A percentile compares a stretch with the other conserved stretches of the same genome.
Conservation (phyloP, 352 stramenopile species). For the Pythium monospermum region DNA sequence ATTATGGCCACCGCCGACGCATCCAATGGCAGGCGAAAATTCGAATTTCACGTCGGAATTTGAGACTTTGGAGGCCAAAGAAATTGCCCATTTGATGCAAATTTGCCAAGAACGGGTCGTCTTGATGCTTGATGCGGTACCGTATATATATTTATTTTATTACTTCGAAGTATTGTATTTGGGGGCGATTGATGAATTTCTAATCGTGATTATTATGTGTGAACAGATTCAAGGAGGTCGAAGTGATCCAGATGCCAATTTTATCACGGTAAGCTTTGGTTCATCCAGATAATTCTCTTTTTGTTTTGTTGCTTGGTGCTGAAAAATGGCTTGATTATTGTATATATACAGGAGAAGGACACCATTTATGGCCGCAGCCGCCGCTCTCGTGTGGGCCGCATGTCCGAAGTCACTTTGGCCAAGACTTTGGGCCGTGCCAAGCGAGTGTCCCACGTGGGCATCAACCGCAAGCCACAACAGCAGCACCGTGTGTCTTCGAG, state of each 20-base stretch:
- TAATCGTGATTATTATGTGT: background rate
- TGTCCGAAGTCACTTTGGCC: constrained; percentile 1
- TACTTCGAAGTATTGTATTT: no score
- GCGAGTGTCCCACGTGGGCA: background rate
- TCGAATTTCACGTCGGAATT: constrained; percentile 59
- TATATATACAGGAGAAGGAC: background rate
- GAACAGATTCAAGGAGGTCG: constrained; percentile 60
- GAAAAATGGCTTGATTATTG: no score
- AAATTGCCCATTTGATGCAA: constrained; percentile 58
- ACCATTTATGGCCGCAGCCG: no score
- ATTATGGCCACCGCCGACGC: constrained; percentile 56
- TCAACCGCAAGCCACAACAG: constrained; percentile 9
- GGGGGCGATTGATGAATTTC: background rate
- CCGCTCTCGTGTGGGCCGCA: constrained; percentile 5
- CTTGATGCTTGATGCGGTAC: constrained; percentile 73
- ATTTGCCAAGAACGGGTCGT: constrained; percentile 69
- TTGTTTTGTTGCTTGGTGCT: no score
- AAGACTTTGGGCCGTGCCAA: constrained; percentile 6
- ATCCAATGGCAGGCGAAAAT: constrained; percentile 33
- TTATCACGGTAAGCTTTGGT: constrained; percentile 36
- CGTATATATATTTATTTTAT: no score
- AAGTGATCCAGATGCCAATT: constrained; percentile 62
- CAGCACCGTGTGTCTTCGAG: no score
- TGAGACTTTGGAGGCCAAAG: constrained; percentile 53
- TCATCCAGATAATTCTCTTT: no score